Conservation (phyloP, 257 asterid genomes). For the Solanum neorickii region DNA sequence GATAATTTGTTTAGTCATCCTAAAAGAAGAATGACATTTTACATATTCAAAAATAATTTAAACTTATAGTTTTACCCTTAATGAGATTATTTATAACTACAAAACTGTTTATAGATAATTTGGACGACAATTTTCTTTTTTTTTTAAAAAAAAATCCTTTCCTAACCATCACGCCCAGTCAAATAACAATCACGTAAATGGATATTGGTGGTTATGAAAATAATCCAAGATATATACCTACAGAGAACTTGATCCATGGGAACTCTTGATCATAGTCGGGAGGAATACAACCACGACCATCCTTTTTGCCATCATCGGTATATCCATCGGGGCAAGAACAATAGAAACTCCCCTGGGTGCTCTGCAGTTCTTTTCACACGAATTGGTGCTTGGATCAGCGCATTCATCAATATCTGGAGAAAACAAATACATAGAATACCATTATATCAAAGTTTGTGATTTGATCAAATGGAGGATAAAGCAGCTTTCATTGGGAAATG, state of each 20-base stretch:
- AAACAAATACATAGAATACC: not conserved
- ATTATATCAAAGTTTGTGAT: too few species aligned
- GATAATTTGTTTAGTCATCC: too few species aligned
- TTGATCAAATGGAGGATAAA: not conserved
- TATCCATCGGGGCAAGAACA: slow-evolving; percentile 45
- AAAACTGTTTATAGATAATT: too few species aligned
- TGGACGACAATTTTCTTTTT: too few species aligned
- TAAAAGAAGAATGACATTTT: too few species aligned
- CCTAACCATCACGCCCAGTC: too few species aligned
- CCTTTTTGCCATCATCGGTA: slow-evolving; percentile 24
- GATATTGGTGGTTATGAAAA: not conserved
- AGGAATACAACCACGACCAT: slow-evolving; percentile 37
- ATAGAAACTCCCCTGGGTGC: slow-evolving; percentile 15
- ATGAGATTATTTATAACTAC: too few species aligned
- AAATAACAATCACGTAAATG: too few species aligned
- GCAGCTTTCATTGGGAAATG: too few species aligned
- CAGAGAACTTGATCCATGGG: slow-evolving; percentile 32
- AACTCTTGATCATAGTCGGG: slow-evolving; percentile 5
- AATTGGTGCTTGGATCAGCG: slow-evolving; percentile 3
- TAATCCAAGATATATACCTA: slow-evolving; percentile 14
- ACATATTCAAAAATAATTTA: too few species aligned
- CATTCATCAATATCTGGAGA: slow-evolving; percentile 50
- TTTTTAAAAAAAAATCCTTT: too few species aligned
- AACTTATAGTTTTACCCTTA: too few species aligned
- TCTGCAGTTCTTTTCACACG: slow-evolving; percentile 33